Evolutionary conservation across 2,329 filamentous ascomycete genomes (phyloP), one percentile per base, ranked within the genome.

Genomic region (Microcera coccophila): DNA sequence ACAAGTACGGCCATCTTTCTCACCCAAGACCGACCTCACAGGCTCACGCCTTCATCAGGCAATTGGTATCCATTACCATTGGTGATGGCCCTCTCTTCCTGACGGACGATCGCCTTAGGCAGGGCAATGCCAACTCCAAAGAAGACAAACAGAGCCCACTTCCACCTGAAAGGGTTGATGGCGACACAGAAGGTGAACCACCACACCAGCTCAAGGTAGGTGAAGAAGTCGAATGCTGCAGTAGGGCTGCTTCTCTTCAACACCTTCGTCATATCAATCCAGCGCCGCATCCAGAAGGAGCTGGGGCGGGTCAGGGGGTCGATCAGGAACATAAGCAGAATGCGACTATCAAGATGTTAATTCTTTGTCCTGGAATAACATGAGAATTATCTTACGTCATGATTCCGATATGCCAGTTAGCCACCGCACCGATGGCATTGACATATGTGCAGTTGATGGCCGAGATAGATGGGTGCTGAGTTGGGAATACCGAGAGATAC

Each of bases 371-470:
- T n/a, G n/a, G n/a, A n/a, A n/a, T n/a, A n/a, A n/a, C n/a, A n/a
- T n/a, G n/a, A n/a, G n/a, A n/a, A n/a, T n/a, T n/a, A n/a, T n/a
- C n/a, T n/a, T n/a, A n/a, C n/a, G n/a, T n/a, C n/a, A n/a, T n/a
- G 56, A 94, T 91, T 4, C 88, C 89, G 35, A 94, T 91, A 58
- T 94, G 88, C 76, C 86, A 91, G 63, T 93, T 90, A 0, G 88
- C 85, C 2, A 93, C 86, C 0, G 84, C 85, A 1, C 87, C 87
- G 44, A 93, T 90, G 4, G 82, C 87, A 41, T 85, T 81, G 42
- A 90, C 72, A 53, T 90, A 94, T 0, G 87, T 93, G 70, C 84
- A 77, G 66, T 95, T 94, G 66, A 88, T 90, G 49, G 83, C 84
- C 50, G 84, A 89, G 36, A 94, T 75, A 24, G 80, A 83, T 1